Evolutionary conservation across 2,329 filamentous ascomycete genomes (phyloP), one percentile per base, ranked within the genome.

Genomic region (Ophiocordyceps polyrhachis-furcata): DNA sequence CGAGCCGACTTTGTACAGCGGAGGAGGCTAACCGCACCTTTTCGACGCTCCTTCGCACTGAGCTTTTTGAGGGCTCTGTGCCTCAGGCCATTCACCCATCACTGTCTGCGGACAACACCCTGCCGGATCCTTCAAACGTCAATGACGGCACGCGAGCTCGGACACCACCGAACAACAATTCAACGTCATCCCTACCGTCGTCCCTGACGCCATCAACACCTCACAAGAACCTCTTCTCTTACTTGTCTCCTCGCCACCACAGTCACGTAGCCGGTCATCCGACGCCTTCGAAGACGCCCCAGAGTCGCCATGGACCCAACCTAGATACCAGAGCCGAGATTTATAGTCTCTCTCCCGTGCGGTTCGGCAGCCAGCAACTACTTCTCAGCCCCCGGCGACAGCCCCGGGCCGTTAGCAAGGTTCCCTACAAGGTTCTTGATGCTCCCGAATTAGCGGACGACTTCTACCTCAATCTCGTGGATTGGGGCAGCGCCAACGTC

Each of bases 381-480:
- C 74, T 98, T 1, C 72, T 96, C 14, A 93, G 84, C 45, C 88
- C 89, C 2, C 75, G 88, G 49, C 85, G 91, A 54, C 85, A 91
- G 50, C 86, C 89, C 2, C 73, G 91, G 51, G 82, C 85, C 28
- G 86, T 98, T 19, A 89, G 85, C 62, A 96, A 96, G 61, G 89
- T 96, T 0, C 91, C 91, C 0, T 98, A 93, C 64, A 98, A 98
- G 62, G 91, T 98, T 2, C 70, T 98, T 11, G 91, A 98, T 66
- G 91, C 91, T 1, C 91, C 91, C 2, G 91, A 96, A 58, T 67
- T 98, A 41, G 88, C 89, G 25, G 91, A 98, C 56, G 91, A 98
- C 58, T 98, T 96, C 61, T 98, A 98, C 56, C 70, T 98, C 32
- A 98, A 98, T 55, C 68, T 98, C 23, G 89, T 98, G 3, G 91